These are phyloP conservation scores for Iris macrosiphon DNA, from an alignment of 106 monocot species.

Conservation along the genomic window DNA sequence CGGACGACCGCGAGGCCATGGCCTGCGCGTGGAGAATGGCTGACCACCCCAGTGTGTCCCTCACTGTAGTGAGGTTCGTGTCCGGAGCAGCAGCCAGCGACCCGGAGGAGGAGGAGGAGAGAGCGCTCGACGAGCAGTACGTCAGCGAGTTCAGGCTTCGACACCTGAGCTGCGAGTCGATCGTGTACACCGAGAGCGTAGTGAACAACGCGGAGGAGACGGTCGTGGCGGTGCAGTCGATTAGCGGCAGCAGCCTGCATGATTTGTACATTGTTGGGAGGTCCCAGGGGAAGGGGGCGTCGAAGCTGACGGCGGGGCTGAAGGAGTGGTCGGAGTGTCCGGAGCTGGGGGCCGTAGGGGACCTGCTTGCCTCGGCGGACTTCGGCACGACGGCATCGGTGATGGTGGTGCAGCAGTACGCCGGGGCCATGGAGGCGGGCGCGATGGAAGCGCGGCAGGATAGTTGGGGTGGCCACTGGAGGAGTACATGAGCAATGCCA, in stretches of 20 bases:
- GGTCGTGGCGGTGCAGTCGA: conserved; percentile 30
- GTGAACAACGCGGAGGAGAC: conserved; percentile 52
- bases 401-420: conserved; percentile 60
- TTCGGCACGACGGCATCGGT: conserved; percentile 35
- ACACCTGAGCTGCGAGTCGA: conserved; percentile 7
- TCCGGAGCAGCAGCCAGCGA: not conserved
- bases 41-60: conserved; percentile 16
- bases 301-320: conserved; percentile 33
- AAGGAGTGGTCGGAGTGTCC: conserved; percentile 48
- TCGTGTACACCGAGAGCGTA: conserved; percentile 40
- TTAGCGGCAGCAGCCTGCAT: conserved; percentile 22
- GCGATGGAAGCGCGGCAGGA: no score
- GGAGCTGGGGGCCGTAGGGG: conserved; percentile 58
- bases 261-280: conserved; percentile 61
- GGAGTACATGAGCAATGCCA: no score
- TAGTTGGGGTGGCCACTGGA: no score
- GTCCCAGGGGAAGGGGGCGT: conserved; percentile 11
- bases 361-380: conserved; percentile 56
- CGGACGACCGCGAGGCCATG: conserved; percentile 63
- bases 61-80: conserved; percentile 33
- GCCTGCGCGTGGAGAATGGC: conserved; percentile 34
- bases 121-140: conserved; percentile 37
- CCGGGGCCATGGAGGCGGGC: not conserved
- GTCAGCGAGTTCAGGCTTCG: conserved; percentile 45
- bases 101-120: conserved; percentile 14